Base-by-base conservation (phyloP, 148 eudicot species). In the Camellia sinensis region DNA sequence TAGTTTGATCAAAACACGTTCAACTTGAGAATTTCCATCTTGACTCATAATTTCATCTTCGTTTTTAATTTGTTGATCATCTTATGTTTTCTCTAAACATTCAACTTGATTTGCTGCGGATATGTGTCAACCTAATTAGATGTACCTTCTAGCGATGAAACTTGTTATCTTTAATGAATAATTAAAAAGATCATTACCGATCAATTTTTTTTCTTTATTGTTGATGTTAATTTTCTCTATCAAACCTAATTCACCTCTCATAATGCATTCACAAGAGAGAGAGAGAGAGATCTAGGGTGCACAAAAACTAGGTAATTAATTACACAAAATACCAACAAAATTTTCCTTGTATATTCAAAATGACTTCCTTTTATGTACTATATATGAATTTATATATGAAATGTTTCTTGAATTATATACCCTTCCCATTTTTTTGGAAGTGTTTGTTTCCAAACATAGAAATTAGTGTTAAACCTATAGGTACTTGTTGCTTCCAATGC, bases 381-480 rank as follows among this genome's bases (percentile, higher is more conserved):
- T 29, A 29, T 1, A 29, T 29, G 37, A 29, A 29, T n/a, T 15
- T 10, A 18, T 18, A 13, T 18, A 19, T 64, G 41, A 37, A 37
- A 67, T 3, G 4, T 29, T 48, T 71, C 53, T 46, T 19, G 19
- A 37, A 21, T 6, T 13, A 61, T 13, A 61, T n/a, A 22, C 57
- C 15, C 60, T 65, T 64, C 4, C 73, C 40, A 52, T 78, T 78
- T 67, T 5, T 17, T 78, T 56, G 14, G 15, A 76, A 63, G 44
- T 64, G 19, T 46, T 21, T 64, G 19, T 46, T 21, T 22, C 4
- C 48, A 46, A 76, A 63, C 18, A 2, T 76, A 17, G 50, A 15
- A 50, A 17, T 12, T 76, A 43, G 61, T 6, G 52, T 18, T 7
- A 68, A 68, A 68, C 45, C 37, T 53, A 14, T 29, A 29, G 37